phyloP scores from a whole-genome alignment of 164 flowering plant genomes.

The Cinnamomum chago region DNA sequence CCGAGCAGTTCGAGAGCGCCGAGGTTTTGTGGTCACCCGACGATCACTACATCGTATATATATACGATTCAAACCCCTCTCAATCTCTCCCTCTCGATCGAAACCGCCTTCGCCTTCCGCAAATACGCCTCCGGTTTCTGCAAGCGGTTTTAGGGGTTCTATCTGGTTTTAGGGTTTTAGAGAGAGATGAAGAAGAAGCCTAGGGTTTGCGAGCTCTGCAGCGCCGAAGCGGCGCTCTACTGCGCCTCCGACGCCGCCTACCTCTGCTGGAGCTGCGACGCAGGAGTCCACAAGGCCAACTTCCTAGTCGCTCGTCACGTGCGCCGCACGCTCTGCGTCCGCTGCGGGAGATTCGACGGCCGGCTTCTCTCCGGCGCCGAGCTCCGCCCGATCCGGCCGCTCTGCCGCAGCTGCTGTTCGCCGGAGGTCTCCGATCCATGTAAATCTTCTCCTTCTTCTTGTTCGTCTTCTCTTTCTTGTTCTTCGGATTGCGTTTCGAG shows the following conservation, averaged over 20 bases:
- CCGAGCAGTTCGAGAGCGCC: no score
- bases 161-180: neutral
- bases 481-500: neutral
- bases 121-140: neutral
- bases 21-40: no score
- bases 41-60: no score
- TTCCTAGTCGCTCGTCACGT: constrained; percentile 24
- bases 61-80: no score
- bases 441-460: neutral
- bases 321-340: constrained; percentile 12
- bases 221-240: constrained; percentile 13
- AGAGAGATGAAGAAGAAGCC: neutral
- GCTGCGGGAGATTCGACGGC: constrained; percentile 4
- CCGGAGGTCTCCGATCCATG: constrained; percentile 5
- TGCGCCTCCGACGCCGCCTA: constrained; percentile 22
- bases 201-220: constrained; percentile 22
- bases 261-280: constrained; percentile 23
- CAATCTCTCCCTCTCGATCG: neutral
- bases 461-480: neutral
- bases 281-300: constrained; percentile 19
- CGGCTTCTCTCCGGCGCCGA: constrained; percentile 3
- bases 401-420: constrained; percentile 1
- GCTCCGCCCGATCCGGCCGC: neutral
- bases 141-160: neutral
- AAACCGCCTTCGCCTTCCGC: neutral